Percentiles rank a stretch among this genome's conserved stretches.
These are phyloP conservation scores for Fusarium sterilihyphosum DNA, from an alignment of 2,329 filamentous ascomycete species.

Conservation along the genomic window DNA sequence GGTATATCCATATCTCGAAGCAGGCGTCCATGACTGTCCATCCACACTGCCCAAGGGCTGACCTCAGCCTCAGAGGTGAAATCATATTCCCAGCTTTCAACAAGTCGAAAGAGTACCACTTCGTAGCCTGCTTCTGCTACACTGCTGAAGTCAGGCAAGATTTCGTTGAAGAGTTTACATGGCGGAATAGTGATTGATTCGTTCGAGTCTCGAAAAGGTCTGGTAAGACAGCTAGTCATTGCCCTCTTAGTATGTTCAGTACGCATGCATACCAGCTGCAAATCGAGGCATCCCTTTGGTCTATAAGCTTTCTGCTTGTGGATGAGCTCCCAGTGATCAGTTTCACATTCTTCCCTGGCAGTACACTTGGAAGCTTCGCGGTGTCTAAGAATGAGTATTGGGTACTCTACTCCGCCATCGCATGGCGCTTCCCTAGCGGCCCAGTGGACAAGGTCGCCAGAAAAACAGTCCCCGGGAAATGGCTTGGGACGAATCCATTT, in stretches of 20 bases:
- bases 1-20: rapidly evolving
- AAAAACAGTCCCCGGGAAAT: not conserved
- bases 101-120: not conserved
- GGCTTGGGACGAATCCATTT: not conserved
- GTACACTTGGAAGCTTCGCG: not conserved
- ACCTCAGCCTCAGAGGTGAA: no score
- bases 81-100: not conserved
- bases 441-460: not conserved
- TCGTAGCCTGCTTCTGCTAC: not conserved
- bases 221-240: not conserved
- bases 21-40: not conserved
- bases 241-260: not conserved
- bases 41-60: no score
- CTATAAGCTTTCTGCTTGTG: no score
- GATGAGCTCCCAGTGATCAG: not conserved
- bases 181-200: not conserved
- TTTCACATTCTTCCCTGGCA: not conserved
- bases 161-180: not conserved
- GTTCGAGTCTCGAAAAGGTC: not conserved
- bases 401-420: not conserved
- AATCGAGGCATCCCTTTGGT: not conserved
- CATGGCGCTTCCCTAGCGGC: rapidly evolving
- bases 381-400: not conserved
- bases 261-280: not conserved
- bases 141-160: not conserved